Evolutionary conservation across 768 basidiomycete species (phyloP), one percentile per base, ranked within the genome.

Genomic region (Termitomyces sp.): DNA sequence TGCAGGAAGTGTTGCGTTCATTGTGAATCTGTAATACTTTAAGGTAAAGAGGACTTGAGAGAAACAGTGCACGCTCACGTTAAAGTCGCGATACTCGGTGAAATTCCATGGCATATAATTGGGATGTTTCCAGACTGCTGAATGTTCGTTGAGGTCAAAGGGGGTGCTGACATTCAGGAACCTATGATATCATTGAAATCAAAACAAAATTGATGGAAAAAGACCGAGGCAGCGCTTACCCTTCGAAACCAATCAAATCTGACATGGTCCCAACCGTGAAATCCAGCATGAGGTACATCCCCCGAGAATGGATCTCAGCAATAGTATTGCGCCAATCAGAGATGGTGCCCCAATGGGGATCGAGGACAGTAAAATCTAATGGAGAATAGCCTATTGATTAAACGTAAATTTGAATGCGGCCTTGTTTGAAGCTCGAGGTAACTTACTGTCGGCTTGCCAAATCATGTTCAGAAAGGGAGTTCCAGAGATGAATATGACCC

Each of bases 371-470:
- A 67, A 96, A 94, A 72, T 97, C 95, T 62, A 97, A 81, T 4
- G 94, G 92, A 31, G 95, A 97, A 72, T 96, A 97, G 74, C 94
- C 94, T 92, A 60, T 5, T 47, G 38, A 63, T 62, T 38, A 52
- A 55, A 62, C 58, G 65, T 65, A 38, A 60, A 63, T 52, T 55
- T 0, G 2, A 15, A 15, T 42, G 32, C 40, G 49, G 36, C 51
- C 45, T 52, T 56, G 9, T 45, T 42, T 10, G 42, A 45, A 51
- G 34, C 59, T 56, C 34, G 43, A 45, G 52, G 9, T 14, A 57
- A 84, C 93, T 70, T 57, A 95, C 94, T 94, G 83, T 96, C 94
- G 4, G 93, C 90, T 70, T 95, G 89, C 94, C 94, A 96, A n/a
- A 93, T 75, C 94, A 95, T 95, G 81, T 96, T 96, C 63, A 97